Conservation (phyloP, 2,329 filamentous ascomycete species). For the Cercospora janseana region DNA sequence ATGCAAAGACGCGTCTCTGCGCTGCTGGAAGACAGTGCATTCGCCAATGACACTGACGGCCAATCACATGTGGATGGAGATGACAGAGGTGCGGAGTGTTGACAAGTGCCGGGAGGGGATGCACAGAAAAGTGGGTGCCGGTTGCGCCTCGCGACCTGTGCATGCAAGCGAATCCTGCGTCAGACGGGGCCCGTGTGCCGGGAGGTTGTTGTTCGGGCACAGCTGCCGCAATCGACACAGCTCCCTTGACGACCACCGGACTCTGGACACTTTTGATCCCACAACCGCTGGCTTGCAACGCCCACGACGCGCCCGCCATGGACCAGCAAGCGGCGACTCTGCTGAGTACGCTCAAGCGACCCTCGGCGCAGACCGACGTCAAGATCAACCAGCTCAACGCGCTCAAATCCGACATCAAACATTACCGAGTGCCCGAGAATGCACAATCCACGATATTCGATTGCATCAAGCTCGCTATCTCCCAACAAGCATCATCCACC, state of each 20-base stretch:
- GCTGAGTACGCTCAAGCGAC: constrained; percentile 56
- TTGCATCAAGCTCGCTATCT: constrained; percentile 70
- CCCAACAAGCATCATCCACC: constrained; percentile 68
- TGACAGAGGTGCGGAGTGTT: too few relatives aligned
- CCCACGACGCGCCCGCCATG: constrained; percentile 42
- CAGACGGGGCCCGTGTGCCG: neutral
- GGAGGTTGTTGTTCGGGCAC: too few relatives aligned
- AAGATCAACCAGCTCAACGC: constrained; percentile 70
- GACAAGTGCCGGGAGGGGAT: too few relatives aligned
- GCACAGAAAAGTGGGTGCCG: too few relatives aligned
- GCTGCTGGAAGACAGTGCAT: too few relatives aligned
- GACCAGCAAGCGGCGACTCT: constrained; percentile 57
- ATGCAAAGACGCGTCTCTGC: too few relatives aligned
- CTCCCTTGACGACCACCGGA: neutral
- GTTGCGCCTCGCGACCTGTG: neutral
- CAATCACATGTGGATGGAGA: too few relatives aligned
- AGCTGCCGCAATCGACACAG: too few relatives aligned
- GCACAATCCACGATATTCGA: constrained; percentile 75
- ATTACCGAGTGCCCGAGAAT: constrained; percentile 79
- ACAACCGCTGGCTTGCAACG: neutral
- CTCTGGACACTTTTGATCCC: neutral
- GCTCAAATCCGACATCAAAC: constrained; percentile 87
- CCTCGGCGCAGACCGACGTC: constrained; percentile 65
- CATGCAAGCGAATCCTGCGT: neutral
- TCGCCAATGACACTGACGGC: too few relatives aligned